A percentile compares a stretch with the other conserved stretches of the same genome.
Conservation (phyloP, 371 early-diverging fungal genomes). For the Mortierella sp. region DNA sequence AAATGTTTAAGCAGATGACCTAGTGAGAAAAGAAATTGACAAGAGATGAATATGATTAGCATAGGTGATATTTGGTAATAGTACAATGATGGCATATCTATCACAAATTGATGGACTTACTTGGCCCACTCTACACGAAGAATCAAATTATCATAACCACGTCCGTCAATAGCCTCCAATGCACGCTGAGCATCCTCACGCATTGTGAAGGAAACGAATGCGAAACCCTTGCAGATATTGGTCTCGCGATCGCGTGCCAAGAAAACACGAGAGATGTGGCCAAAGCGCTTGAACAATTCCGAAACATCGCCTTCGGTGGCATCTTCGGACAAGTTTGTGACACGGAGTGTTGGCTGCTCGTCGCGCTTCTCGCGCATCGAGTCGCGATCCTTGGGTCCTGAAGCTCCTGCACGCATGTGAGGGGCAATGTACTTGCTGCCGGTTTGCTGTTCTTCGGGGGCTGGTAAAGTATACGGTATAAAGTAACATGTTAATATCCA, state of each 20-base stretch:
- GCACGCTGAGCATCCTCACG: slow-evolving; percentile 88
- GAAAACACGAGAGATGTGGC: slow-evolving; percentile 82
- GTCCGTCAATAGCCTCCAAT: slow-evolving; percentile 88
- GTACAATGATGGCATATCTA: not conserved
- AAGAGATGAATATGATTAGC: not conserved
- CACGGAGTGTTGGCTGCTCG: slow-evolving; percentile 84
- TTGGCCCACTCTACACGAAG: slow-evolving; percentile 91
- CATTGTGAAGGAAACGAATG: slow-evolving; percentile 91
- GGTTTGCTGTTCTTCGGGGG: slow-evolving; percentile 56
- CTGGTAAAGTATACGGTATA: not conserved
- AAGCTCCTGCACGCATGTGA: slow-evolving; percentile 76
- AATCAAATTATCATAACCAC: slow-evolving; percentile 95
- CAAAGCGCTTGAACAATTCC: slow-evolving; percentile 91
- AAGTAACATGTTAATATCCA: not conserved
- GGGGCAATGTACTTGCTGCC: slow-evolving; percentile 86
- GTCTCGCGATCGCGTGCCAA: slow-evolving; percentile 91
- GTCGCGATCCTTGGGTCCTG: slow-evolving; percentile 50
- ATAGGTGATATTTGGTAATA: not conserved
- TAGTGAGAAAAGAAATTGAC: slow-evolving; percentile 12
- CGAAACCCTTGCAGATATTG: slow-evolving; percentile 94
- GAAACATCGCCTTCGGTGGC: slow-evolving; percentile 89
- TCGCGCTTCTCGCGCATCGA: slow-evolving; percentile 73
- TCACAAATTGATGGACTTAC: slow-evolving; percentile 26
- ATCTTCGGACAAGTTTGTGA: slow-evolving; percentile 97
- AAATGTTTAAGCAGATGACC: slow-evolving; percentile 50